These are phyloP conservation scores for Sclerotiophoma versabilis DNA, from an alignment of 2,329 filamentous ascomycete species.

Conservation along the genomic window DNA sequence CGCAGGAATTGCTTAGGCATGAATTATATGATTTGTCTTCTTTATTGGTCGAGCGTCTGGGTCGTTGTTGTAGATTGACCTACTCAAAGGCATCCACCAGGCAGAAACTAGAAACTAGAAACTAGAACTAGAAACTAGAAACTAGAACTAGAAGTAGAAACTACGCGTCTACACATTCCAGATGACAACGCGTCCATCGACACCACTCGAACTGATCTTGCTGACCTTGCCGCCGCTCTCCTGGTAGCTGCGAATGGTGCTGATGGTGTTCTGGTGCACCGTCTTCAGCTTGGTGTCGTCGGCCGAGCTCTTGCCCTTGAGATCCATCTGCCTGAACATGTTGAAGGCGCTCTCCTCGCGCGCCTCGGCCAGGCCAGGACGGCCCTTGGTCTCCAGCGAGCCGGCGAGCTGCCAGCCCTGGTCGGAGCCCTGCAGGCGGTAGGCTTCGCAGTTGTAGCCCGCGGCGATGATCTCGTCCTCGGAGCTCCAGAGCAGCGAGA, in stretches of 20 bases:
- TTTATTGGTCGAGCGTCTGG: too few relatives aligned
- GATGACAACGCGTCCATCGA: constrained; percentile 57
- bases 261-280: constrained; percentile 95
- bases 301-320: constrained; percentile 83
- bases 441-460: constrained; percentile 87
- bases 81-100: background rate
- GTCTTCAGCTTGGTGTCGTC: constrained; percentile 96
- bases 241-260: constrained; percentile 79
- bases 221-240: constrained; percentile 68
- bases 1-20: too few relatives aligned
- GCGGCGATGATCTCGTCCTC: constrained; percentile 95
- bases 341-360: constrained; percentile 93
- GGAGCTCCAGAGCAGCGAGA: constrained; percentile 88
- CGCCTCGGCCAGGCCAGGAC: constrained; percentile 65
- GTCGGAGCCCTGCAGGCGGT: constrained; percentile 81
- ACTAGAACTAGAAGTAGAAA: too few relatives aligned
- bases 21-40: too few relatives aligned
- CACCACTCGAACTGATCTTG: constrained; percentile 76
- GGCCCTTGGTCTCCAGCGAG: constrained; percentile 76
- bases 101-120: too few relatives aligned
- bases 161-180: constrained; percentile 51
- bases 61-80: too few relatives aligned
- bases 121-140: too few relatives aligned
- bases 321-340: constrained; percentile 99
- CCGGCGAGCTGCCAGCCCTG: constrained; percentile 84